Conservation (phyloP, 345 rosid species). For the Citrus unshiu region DNA sequence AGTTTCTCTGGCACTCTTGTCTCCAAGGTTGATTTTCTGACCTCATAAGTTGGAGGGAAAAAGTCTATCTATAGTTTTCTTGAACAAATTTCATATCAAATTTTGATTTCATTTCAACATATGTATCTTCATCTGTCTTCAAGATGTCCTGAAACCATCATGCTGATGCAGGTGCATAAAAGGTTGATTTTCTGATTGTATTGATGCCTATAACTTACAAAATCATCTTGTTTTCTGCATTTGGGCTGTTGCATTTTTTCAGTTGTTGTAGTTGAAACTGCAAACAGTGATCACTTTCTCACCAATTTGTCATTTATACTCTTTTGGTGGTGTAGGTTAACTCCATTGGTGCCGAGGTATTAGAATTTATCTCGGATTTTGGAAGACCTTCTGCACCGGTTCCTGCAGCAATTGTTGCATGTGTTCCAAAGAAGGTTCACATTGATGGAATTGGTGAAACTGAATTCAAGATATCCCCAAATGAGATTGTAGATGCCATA, state of each 20-base stretch:
- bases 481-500: constrained; percentile 70
- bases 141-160: background rate
- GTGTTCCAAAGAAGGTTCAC: constrained; percentile 88
- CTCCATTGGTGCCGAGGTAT: constrained; percentile 80
- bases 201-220: background rate
- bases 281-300: background rate
- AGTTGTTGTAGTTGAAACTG: background rate
- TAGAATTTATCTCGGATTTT: constrained; percentile 90
- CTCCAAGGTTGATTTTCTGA: background rate
- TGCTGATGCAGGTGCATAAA: background rate
- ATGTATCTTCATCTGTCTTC: background rate
- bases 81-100: background rate
- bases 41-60: background rate
- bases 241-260: background rate
- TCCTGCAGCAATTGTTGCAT: constrained; percentile 99
- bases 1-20: background rate
- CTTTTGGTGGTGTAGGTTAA: constrained; percentile 57
- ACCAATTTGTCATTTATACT: constrained; percentile 1
- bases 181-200: background rate
- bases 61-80: background rate
- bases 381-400: constrained; percentile 87
- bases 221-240: background rate
- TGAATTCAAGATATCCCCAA: constrained; percentile 72
- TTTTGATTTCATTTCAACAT: background rate
- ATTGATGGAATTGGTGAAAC: constrained; percentile 79